Evolutionary conservation across 176 grass and related monocot species (phyloP), one percentile per base, ranked within the genome.

Genomic region (Carex myosuroides): DNA sequence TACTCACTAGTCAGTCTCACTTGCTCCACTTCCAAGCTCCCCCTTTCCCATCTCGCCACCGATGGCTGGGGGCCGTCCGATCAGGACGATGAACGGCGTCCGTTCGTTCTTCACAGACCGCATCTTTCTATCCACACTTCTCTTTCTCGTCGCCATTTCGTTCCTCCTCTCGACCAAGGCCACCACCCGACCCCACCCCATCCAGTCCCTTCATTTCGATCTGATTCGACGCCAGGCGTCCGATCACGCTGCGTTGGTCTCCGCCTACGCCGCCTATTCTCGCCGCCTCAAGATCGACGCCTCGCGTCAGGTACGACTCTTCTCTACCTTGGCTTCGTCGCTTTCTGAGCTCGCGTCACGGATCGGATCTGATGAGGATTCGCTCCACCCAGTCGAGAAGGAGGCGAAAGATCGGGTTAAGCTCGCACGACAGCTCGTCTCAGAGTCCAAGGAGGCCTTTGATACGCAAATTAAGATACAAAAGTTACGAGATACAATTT

Each of bases 391-490:
- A 14, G 66, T 95, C 16, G 93, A 99, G 91, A 99, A 93, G 85
- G 92, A 95, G 60, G 72, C 90, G 24, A 89, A 91, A 67, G 93
- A 89, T 60, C 91, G 89, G 6, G 81, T 95, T 29, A 95, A 95
- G 89, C 71, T 86, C 33, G 95, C 92, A n/a, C 89, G 95, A 46
- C 85, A 89, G 32, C 91, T 95, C 82, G 86, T 92, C n/a, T 83
- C 80, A 1, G 89, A 85, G 68, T 89, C 92, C 50, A 95, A 98
- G 83, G 92, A 93, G 89, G 87, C 89, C 7, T 93, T 92, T 85
- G 96, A 98, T 87, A 95, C 96, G 39, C 89, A 98, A 76, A 84
- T 94, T 54, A 98, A 95, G 93, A 93, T 93, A 81, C 91, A 93
- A 55, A 95, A 95, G 86, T 86, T 98, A 63, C 86, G 91, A 9